These are phyloP conservation scores for Naematelia aurantialba DNA, from an alignment of 768 basidiomycete genomes.

Conservation along the genomic window DNA sequence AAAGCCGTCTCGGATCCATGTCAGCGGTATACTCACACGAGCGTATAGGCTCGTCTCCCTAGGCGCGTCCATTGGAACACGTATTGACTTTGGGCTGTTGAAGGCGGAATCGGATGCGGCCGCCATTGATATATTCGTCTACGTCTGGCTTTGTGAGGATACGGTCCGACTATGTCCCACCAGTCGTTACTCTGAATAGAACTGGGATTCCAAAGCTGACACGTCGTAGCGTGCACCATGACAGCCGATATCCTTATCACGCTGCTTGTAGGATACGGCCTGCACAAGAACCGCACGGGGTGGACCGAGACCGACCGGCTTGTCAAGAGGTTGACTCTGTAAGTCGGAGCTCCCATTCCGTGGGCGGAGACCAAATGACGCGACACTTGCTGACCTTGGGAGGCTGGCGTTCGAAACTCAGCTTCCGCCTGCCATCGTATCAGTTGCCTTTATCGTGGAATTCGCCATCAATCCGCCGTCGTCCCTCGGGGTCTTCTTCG, in stretches of 20 bases:
- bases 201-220: not conserved
- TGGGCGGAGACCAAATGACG: not conserved
- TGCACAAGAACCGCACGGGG: conserved; percentile 8
- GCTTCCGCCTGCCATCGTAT: not conserved
- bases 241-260: conserved; percentile 9
- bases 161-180: not conserved
- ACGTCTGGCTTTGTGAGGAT: not conserved
- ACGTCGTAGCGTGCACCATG: not conserved
- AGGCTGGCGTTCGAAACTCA: conserved; percentile 2
- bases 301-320: conserved; percentile 5
- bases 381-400: not conserved
- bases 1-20: too few species aligned
- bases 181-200: not conserved
- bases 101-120: conserved; percentile 1
- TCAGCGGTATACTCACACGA: too few species aligned
- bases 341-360: not conserved
- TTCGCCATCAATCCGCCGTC: conserved; percentile 17
- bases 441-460: conserved; percentile 14
- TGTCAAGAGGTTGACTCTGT: conserved; percentile 1
- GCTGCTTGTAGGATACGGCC: conserved; percentile 7
- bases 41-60: conserved; percentile 2
- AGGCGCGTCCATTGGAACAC: not conserved
- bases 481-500: conserved; percentile 11
- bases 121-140: not conserved
- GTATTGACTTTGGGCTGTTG: conserved; percentile 1